These are phyloP conservation scores for Geotrichum phurueaensis DNA, from an alignment of 1,139 yeast genomes.

Conservation along the genomic window DNA sequence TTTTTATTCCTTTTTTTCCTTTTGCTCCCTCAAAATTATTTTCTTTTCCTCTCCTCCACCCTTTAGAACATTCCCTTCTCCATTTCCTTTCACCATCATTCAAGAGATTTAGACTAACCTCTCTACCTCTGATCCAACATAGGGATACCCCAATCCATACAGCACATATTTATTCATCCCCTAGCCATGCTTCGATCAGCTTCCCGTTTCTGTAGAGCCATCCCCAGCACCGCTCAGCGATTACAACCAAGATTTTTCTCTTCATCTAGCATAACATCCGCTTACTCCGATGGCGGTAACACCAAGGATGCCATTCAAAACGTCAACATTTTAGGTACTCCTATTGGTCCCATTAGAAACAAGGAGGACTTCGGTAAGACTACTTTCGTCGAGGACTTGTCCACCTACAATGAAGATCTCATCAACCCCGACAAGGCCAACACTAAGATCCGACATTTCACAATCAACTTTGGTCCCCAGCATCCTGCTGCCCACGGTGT, in stretches of 20 bases:
- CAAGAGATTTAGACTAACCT: not conserved
- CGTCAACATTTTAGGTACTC: conserved; percentile 29
- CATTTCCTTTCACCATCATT: not conserved
- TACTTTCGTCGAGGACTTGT: conserved; percentile 35
- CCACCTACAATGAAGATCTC: conserved; percentile 24
- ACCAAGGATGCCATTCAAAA: conserved; percentile 20
- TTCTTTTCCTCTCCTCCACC: conserved; percentile 2
- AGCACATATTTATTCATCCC: not conserved
- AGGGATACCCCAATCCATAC: not conserved
- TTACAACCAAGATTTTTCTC: conserved; percentile 10
- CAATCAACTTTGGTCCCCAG: conserved; percentile 88
- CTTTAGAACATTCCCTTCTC: not conserved
- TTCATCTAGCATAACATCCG: conserved; percentile 13
- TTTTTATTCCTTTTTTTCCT: not conserved
- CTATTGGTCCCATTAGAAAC: conserved; percentile 35
- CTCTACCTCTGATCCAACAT: not conserved
- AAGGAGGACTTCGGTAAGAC: conserved; percentile 32
- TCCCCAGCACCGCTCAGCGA: conserved; percentile 11
- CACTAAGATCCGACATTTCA: conserved; percentile 71
- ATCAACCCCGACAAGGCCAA: conserved; percentile 28
- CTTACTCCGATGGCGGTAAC: conserved; percentile 14
- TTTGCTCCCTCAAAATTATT: not conserved
- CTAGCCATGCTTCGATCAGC: conserved; percentile 15
- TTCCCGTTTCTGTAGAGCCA: conserved; percentile 10
- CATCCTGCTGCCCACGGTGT: conserved; percentile 97